Evolutionary conservation across 495 filamentous ascomycete species (phyloP).

Genomic region (Penicillium steckii): DNA sequence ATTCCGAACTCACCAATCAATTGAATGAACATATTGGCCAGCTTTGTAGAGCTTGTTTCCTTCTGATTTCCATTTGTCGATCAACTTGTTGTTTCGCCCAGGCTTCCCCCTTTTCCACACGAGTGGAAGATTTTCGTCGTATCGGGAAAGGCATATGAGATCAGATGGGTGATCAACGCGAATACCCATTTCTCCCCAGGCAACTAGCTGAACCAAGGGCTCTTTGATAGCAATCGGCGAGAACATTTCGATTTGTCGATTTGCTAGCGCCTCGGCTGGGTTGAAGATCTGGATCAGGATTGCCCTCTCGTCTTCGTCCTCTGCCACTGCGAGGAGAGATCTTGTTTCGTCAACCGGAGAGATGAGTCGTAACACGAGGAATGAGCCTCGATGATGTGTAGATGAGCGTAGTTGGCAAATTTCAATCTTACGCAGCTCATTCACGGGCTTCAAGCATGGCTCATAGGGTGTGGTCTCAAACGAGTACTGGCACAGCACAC

Average conservation of each 20-base stretch:
- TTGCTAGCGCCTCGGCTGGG: neutral
- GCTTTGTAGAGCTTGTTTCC: neutral
- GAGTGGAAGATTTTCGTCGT: neutral
- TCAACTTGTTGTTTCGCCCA: neutral
- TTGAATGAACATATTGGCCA: neutral
- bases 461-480: neutral
- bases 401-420: neutral
- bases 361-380: neutral
- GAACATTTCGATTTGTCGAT: neutral
- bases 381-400: neutral
- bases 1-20: neutral
- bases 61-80: neutral
- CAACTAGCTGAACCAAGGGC: neutral
- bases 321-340: neutral
- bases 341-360: neutral
- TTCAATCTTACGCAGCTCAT: neutral
- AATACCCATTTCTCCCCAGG: neutral
- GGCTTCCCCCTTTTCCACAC: neutral
- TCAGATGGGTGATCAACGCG: neutral
- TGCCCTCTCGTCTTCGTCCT: neutral
- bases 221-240: neutral
- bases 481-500: neutral
- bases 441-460: neutral
- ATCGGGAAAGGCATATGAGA: neutral
- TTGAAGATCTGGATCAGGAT: neutral